Evolutionary conservation across 495 filamentous ascomycete species (phyloP), one percentile per base, ranked within the genome.

Genomic region (Durotheca rogersii): DNA sequence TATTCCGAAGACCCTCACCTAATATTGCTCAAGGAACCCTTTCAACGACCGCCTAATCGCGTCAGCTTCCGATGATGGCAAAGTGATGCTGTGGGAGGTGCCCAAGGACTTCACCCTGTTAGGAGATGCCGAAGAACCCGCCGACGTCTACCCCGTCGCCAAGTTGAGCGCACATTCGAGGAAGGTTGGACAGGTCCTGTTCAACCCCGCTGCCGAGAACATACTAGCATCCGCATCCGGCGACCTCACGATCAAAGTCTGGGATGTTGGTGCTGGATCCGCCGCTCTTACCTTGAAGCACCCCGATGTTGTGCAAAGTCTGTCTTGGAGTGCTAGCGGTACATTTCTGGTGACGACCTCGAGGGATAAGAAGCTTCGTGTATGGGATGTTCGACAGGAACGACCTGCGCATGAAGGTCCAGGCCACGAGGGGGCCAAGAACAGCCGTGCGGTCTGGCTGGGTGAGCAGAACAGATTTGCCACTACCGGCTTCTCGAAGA

Each of bases 371-470:
- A 97, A 95, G 76, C 79, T 98, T 44, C 83, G 94, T 19, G 82
- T 97, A 51, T 97, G 93, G 93, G 93, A 98, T 77, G 87, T 90
- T 16, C 83, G 93, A 64, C 91, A 96, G 71, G 85, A 97, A 72
- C 85, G 80, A 63, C 82, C 90, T 18, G 89, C 83, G 2, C 86
- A 94, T 51, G 93, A 95, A 67, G 82, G 84, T 27, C 72, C 82
- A 11, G 93, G 93, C 36, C 93, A 98, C 69, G 74, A 82, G 16
- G 93, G 93, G 18, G 94, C 94, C 52, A 97, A 97, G 77, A 96
- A 93, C 75, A 96, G 92, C 66, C 87, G 93, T 58, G 82, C 85
- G 12, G 90, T 95, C 11, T 98, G 93, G 93, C 77, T 98, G 76
- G 93, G 94, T 54, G 93, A 97, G 67, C 88, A 89, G 62, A 89